phyloP scores from a whole-genome alignment of 768 basidiomycete genomes.

The Austroboletus eburneus region DNA sequence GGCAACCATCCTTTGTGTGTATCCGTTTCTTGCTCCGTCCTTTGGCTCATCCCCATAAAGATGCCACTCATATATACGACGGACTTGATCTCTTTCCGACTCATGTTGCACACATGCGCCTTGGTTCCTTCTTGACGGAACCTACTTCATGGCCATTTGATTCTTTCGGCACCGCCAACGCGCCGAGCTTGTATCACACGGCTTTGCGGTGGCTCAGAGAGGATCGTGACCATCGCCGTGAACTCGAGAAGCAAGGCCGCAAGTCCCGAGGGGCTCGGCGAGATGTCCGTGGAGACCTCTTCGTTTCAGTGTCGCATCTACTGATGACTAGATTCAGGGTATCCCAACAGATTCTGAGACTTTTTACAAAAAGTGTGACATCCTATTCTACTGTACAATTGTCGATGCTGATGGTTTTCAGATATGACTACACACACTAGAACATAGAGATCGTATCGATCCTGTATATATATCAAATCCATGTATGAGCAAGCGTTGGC shows the following conservation, averaged over 20 bases:
- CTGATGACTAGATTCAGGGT: constrained; percentile 33
- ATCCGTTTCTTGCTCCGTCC: background rate
- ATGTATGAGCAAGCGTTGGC: too few relatives aligned
- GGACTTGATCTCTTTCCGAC: constrained; percentile 90
- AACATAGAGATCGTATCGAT: constrained; percentile 11
- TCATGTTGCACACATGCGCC: constrained; percentile 86
- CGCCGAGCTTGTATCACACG: constrained; percentile 52
- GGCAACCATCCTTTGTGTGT: constrained; percentile 84
- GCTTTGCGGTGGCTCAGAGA: constrained; percentile 86
- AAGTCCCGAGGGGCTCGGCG: constrained; percentile 59
- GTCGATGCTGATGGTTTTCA: constrained; percentile 19
- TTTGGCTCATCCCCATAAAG: constrained; percentile 35
- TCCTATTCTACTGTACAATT: background rate
- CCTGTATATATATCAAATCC: too few relatives aligned
- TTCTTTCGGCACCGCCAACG: constrained; percentile 20
- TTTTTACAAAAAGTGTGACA: constrained; percentile 73
- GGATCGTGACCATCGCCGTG: constrained; percentile 64
- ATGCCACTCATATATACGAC: constrained; percentile 97
- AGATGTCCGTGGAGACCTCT: constrained; percentile 39
- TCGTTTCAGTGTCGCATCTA: background rate
- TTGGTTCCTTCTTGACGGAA: constrained; percentile 66
- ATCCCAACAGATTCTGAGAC: constrained; percentile 74
- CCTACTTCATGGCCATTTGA: constrained; percentile 70
- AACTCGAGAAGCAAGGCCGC: constrained; percentile 53
- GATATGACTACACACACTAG: constrained; percentile 48